Base-by-base conservation (phyloP, 2,329 filamentous ascomycete genomes). In the Raffaelea deltoideospora region DNA sequence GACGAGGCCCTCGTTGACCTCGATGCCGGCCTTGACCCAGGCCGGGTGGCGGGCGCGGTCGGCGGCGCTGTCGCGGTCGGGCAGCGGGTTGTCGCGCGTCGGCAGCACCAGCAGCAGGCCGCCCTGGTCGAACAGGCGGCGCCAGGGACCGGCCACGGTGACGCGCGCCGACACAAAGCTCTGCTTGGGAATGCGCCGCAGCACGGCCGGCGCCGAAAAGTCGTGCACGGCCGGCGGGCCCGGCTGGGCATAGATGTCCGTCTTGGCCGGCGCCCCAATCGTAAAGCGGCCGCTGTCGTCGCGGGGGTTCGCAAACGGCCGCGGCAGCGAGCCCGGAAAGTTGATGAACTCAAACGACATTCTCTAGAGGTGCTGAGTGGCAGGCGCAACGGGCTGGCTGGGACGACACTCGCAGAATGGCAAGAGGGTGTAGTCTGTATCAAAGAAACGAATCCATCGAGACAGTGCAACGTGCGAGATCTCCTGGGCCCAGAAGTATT, bases 11-110 rank as follows among this genome's bases (percentile, higher is more conserved):
- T 45, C 39, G 34, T 40, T 38, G 34, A 29, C 30, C 31, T 45
- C 43, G 37, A 45, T 43, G 26, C 43, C 43, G 20, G 43, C 43
- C 35, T 45, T 45, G 35, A 45, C 18, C 43, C 43, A 45, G n/a
- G 42, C 40, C 5, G 42, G 42, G 21, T 44, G 42, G n/a, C 10
- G 22, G 17, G 8, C 24, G 11, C 10, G 14, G 3, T 8, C 15
- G 22, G 6, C 24, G 9, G 36, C 38, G 15, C 30, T 39, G 2
- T 7, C 10, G 14, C 36, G 35, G 37, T 38, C 28, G 1, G 43
- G 43, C 6, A 19, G 3, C 1, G 41, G 37, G 31, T 40, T 40
- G n/a, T 13, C 17, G 20, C 19, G 24, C 7, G 41, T 38, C 3
- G 43, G 43, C 17, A 45, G 11, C 9, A 28, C 33, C 4, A 45